Evolutionary conservation across 2,329 filamentous ascomycete genomes (phyloP).

Genomic region (Coniosporium tulheliwenetii): DNA sequence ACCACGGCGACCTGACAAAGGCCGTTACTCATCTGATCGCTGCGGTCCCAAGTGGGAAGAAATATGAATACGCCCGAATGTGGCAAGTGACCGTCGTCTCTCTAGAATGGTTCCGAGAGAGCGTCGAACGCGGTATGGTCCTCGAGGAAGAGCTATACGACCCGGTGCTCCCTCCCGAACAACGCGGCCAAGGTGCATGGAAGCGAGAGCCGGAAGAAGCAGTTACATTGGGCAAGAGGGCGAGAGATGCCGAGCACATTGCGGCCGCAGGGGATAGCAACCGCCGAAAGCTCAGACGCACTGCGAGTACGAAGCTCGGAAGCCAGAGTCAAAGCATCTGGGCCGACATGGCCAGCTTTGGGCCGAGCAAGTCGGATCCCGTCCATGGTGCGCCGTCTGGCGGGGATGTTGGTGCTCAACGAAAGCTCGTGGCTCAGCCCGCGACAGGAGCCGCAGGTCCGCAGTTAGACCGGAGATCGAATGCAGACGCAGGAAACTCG

Average conservation of each 20-base stretch:
- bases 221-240: slow-evolving; percentile 40
- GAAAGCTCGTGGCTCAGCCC: slow-evolving; percentile 6
- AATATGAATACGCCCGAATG: slow-evolving; percentile 72
- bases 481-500: too few relatives aligned
- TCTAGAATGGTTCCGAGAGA: slow-evolving; percentile 73
- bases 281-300: slow-evolving; percentile 70
- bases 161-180: slow-evolving; percentile 49
- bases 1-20: slow-evolving; percentile 76
- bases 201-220: slow-evolving; percentile 30
- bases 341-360: slow-evolving; percentile 61
- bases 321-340: slow-evolving; percentile 75
- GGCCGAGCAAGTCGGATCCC: too few relatives aligned
- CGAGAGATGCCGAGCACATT: slow-evolving; percentile 29
- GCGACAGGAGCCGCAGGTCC: slow-evolving; percentile 13
- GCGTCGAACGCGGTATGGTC: slow-evolving; percentile 73
- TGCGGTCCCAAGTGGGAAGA: slow-evolving; percentile 63
- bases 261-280: slow-evolving; percentile 34
- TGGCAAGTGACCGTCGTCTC: slow-evolving; percentile 74
- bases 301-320: slow-evolving; percentile 68
- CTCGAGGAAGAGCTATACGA: slow-evolving; percentile 78
- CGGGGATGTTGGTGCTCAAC: slow-evolving; percentile 2
- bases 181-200: slow-evolving; percentile 70
- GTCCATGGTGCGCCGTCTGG: too few relatives aligned
- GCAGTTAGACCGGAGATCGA: slow-evolving; percentile 6
- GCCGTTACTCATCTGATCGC: slow-evolving; percentile 79